Conservation (phyloP, 768 basidiomycete species). For the Amylocystis lapponica region DNA sequence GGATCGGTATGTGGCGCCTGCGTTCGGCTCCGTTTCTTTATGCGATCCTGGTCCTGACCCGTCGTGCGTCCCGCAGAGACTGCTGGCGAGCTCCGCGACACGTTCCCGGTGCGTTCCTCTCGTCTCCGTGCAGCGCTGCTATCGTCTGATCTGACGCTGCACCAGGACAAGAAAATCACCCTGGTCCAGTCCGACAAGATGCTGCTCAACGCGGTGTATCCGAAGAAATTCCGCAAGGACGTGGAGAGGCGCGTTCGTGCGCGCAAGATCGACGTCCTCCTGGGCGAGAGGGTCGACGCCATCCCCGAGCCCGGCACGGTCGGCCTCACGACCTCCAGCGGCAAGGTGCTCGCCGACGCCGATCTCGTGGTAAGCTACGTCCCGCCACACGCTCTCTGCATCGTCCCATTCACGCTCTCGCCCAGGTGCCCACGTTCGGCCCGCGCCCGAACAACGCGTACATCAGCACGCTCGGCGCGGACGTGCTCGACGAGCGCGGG, state of each 20-base stretch:
- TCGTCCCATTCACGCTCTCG: background rate
- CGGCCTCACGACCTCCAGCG: conserved; percentile 44
- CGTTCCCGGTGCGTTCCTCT: conserved; percentile 30
- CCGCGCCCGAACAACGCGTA: conserved; percentile 47
- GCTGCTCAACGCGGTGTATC: conserved; percentile 53
- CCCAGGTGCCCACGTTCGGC: conserved; percentile 25
- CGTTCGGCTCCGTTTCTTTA: conserved; percentile 4
- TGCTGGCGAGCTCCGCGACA: conserved; percentile 42
- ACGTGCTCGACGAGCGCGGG: conserved; percentile 30
- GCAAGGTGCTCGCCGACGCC: conserved; percentile 39
- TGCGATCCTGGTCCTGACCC: background rate
- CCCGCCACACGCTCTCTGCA: background rate
- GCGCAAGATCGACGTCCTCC: conserved; percentile 44
- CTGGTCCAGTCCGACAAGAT: conserved; percentile 51
- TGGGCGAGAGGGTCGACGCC: conserved; percentile 48
- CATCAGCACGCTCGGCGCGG: conserved; percentile 34
- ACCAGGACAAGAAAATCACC: conserved; percentile 44
- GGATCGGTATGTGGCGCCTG: too few species aligned
- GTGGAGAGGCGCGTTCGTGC: conserved; percentile 35
- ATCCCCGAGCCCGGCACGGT: conserved; percentile 30
- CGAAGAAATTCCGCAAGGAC: conserved; percentile 43
- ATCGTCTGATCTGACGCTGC: too few species aligned
- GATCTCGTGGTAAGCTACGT: conserved; percentile 60
- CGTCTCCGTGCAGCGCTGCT: too few species aligned
- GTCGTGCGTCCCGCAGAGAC: conserved; percentile 28